Evolutionary conservation across 352 stramenopile genomes (phyloP), one percentile per base, ranked within the genome.

Genomic region (Globisporangium nunn): DNA sequence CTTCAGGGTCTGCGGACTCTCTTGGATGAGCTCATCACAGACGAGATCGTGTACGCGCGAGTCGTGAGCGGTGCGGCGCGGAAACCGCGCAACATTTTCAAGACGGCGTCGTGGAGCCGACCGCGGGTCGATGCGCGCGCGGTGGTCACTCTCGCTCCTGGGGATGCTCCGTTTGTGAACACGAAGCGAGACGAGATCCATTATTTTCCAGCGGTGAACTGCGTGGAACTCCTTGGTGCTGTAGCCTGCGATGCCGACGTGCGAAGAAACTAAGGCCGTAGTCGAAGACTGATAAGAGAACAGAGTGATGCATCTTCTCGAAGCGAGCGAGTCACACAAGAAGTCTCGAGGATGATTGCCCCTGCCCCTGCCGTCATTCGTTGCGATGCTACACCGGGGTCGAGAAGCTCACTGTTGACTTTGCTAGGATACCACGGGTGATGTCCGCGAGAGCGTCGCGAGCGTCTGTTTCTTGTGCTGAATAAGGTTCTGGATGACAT

Each of bases 161-260:
- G 77, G 3, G 64, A 82, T 28, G 51, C 85, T 14, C 72, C 75
- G 48, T 78, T 73, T 41, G 60, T 90, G 12, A 67, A 88, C 45
- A 68, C 72, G 53, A 49, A 52, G 14, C 61, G 66, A 48, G 80
- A 90, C 28, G 67, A 61, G 15, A 58, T 93, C 15, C 76, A 80
- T 55, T 93, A 87, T 57, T 93, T 93, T 31, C 81, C 84, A 6
- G 67, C 79, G 0, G 67, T 87, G 18, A 87, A 90, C 58, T 91
- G 81, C 50, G 73, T 93, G n/a, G 84, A 91, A 50, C 50, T 88
- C 14, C 65, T 93, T 31, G 84, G 84, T 2, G 70, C 68, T 15
- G 68, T 67, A 10, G 74, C 66, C 3, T 88, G 74, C 56, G 81
- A 92, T 43, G 71, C 70, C 10, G 78, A 88, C 31, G 40, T 64